A percentile compares a stretch with the other conserved stretches of the same genome.
Evolutionary conservation across 345 rosid species (phyloP).

Genomic region (Draba incana): DNA sequence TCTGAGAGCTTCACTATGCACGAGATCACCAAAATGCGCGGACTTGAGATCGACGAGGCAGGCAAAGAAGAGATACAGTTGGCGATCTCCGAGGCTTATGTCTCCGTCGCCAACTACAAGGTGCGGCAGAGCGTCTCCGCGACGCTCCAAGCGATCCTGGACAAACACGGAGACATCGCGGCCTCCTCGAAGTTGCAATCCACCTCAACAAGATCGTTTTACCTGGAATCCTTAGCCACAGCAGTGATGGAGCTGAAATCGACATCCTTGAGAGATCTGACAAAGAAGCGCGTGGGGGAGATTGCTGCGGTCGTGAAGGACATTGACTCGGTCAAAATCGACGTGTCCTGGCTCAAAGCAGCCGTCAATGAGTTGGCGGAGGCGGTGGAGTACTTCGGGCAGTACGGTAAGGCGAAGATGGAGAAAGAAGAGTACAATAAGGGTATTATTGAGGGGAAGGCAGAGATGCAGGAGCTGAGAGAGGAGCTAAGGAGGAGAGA

Average conservation of each 20-base stretch:
- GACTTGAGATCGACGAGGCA: slow-evolving; percentile 25
- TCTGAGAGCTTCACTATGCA: slow-evolving; percentile 35
- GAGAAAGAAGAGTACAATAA: slow-evolving; percentile 32
- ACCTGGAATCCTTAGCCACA: slow-evolving; percentile 71
- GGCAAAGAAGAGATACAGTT: slow-evolving; percentile 51
- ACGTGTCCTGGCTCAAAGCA: slow-evolving; percentile 61
- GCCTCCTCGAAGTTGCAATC: slow-evolving; percentile 74
- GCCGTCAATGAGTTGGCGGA: slow-evolving; percentile 49
- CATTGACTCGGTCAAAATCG: slow-evolving; percentile 67
- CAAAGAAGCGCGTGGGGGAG: slow-evolving; percentile 66
- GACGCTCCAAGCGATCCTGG: slow-evolving; percentile 55
- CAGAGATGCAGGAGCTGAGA: slow-evolving; percentile 45
- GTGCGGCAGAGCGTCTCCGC: slow-evolving; percentile 60
- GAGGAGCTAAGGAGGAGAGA: slow-evolving; percentile 43
- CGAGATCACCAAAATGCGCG: slow-evolving; percentile 40
- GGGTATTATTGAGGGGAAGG: slow-evolving; percentile 27
- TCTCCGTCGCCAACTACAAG: slow-evolving; percentile 70
- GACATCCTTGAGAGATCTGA: slow-evolving; percentile 55
- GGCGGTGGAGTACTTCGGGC: slow-evolving; percentile 37
- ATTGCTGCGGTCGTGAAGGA: slow-evolving; percentile 77
- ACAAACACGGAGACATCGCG: slow-evolving; percentile 81
- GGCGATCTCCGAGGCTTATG: slow-evolving; percentile 63
- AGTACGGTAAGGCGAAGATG: slow-evolving; percentile 24
- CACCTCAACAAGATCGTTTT: slow-evolving; percentile 64
- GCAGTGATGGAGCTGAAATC: slow-evolving; percentile 76